Evolutionary conservation across 2,329 filamentous ascomycete genomes (phyloP).

Genomic region (Trichoderma endophyticum): DNA sequence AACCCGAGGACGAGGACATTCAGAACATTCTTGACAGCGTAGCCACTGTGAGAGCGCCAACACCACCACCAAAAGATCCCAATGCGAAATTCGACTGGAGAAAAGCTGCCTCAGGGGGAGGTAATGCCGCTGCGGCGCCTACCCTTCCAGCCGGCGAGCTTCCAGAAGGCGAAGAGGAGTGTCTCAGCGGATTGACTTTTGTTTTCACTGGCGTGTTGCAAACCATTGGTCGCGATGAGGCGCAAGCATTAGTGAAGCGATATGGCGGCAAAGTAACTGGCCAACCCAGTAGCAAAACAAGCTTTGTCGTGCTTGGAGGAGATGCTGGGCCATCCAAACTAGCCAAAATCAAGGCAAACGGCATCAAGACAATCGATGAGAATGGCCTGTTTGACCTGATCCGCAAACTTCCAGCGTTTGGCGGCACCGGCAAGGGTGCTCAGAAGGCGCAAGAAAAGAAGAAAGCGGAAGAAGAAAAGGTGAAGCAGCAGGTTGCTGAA

Average conservation of each 20-base stretch:
- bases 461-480: constrained; percentile 77
- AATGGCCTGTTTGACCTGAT: constrained; percentile 88
- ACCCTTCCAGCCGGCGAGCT: constrained; percentile 65
- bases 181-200: constrained; percentile 82
- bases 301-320: constrained; percentile 83
- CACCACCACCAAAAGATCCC: constrained; percentile 70
- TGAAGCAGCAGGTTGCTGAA: constrained; percentile 74
- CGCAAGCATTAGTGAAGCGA: constrained; percentile 79
- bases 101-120: constrained; percentile 55
- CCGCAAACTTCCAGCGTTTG: constrained; percentile 73
- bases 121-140: constrained; percentile 58
- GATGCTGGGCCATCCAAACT: constrained; percentile 95
- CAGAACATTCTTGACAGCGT: constrained; percentile 87
- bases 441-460: constrained; percentile 82
- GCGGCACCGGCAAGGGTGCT: constrained; percentile 83
- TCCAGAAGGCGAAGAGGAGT: constrained; percentile 82
- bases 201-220: constrained; percentile 91
- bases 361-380: constrained; percentile 91
- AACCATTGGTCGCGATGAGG: constrained; percentile 79
- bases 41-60: constrained; percentile 75
- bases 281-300: constrained; percentile 88
- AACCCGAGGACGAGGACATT: constrained; percentile 64
- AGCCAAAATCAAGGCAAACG: constrained; percentile 73
- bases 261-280: constrained; percentile 89
- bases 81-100: constrained; percentile 78